Base-by-base conservation (phyloP, 805 yeast genomes). In the Osmozyma mogii region DNA sequence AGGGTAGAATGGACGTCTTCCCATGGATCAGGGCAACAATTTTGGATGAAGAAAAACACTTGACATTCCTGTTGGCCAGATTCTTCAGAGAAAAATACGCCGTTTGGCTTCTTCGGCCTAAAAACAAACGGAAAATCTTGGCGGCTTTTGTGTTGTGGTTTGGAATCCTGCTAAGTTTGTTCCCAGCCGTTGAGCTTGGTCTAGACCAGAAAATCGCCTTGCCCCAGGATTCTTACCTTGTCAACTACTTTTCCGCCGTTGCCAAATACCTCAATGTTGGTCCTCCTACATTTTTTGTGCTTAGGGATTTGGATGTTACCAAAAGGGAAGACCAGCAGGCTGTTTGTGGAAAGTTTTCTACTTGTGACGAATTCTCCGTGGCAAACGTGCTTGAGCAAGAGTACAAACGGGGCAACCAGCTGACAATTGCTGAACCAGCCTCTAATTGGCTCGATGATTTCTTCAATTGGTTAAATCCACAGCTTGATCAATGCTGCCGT, bases 381-480 rank as follows among this genome's bases (percentile, higher is more conserved):
- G 75, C 81, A 1, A 92, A 87, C 45, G 65, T 88, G 6, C 52
- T 89, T 24, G 95, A 87, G 43, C 88, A 85, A 50, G 98, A 89
- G 48, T 70, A 81, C 33, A 74, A 75, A 37, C 61, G 95, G 20
- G 64, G 78, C 0, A 59, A 70, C 2, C 44, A 61, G 8, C 79
- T 89, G 2, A 78, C 81, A 3, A 67, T 89, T 19, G 68, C 72
- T 1, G 92, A 84, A 26, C 95, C 97, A 0, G 72, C 84, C 2
- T 78, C 96, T 1, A 81, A 82, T 41, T 89, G 97, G 97, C 60
- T 88, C 29, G 98, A 89, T 55, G 96, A 92, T 49, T 89, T 75
- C 47, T 64, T 89, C 37, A 68, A 78, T 21, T 89, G 89, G 81
- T 59, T 88, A 36, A 87, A 87, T 46, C 98, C 98, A 0, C 72